Percentiles rank a stretch among this genome's conserved stretches.
phyloP scores from a whole-genome alignment of 2,329 filamentous ascomycete genomes.

The Neofusicoccum umdonicola region DNA sequence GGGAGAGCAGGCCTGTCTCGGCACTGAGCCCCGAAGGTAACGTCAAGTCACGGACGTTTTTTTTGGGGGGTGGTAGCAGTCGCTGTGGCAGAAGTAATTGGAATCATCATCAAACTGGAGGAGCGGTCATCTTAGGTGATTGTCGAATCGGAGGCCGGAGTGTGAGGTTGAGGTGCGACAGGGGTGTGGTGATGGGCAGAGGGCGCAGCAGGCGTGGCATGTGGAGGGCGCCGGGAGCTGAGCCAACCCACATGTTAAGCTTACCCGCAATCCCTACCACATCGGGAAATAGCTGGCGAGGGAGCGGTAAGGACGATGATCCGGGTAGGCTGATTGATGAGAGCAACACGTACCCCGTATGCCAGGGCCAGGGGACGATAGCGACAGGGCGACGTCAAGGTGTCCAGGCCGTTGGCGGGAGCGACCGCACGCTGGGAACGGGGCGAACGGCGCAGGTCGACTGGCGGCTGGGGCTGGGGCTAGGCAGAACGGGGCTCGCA shows the following conservation, averaged over 20 bases:
- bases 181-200: not conserved
- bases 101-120: not conserved
- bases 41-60: not conserved
- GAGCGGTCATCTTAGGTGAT: not conserved
- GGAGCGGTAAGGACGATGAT: not conserved
- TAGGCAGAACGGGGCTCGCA: not conserved
- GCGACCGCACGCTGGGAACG: not conserved
- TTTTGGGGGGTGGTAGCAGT: not conserved
- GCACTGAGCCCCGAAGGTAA: not conserved
- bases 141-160: not conserved
- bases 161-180: not conserved
- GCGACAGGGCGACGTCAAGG: not conserved
- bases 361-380: not conserved
- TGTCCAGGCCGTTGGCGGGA: not conserved
- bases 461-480: not conserved
- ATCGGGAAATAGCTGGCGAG: conserved; percentile 1
- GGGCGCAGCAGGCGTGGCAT: not conserved
- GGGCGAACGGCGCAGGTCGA: not conserved
- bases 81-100: not conserved
- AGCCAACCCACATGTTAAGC: conserved; percentile 1
- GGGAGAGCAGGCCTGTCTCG: not conserved
- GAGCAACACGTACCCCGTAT: not conserved
- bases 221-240: not conserved
- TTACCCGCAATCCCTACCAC: not conserved
- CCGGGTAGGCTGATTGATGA: not conserved